Conservation (phyloP, 371 early-diverging fungal species). For the Mortierella sp. region DNA sequence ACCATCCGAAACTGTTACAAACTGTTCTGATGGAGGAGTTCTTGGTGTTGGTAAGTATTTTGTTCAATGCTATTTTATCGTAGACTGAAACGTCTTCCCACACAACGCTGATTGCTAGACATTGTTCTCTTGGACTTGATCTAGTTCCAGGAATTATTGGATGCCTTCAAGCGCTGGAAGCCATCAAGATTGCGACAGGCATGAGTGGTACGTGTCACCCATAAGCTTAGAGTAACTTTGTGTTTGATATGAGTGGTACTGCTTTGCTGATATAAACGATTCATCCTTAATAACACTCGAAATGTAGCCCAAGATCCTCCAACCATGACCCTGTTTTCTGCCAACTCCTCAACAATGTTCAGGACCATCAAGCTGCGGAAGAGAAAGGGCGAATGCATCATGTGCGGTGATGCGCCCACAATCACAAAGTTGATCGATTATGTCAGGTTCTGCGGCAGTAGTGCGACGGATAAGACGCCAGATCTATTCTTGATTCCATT, state of each 20-base stretch:
- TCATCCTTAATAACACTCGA: slow-evolving; percentile 1
- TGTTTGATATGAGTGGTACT: too few relatives aligned
- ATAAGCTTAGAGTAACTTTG: too few relatives aligned
- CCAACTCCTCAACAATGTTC: slow-evolving; percentile 77
- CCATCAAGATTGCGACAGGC: slow-evolving; percentile 84
- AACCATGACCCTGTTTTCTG: slow-evolving; percentile 85
- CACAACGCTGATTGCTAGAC: background rate
- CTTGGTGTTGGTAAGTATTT: slow-evolving; percentile 81
- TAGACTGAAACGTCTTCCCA: background rate
- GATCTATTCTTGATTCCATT: slow-evolving; percentile 34
- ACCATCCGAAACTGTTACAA: slow-evolving; percentile 86
- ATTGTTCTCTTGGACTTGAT: background rate
- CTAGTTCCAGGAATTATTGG: slow-evolving; percentile 96
- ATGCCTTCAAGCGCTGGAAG: slow-evolving; percentile 94
- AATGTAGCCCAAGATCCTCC: slow-evolving; percentile 61
- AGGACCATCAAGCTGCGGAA: slow-evolving; percentile 82
- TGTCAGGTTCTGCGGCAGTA: slow-evolving; percentile 88
- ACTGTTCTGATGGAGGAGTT: slow-evolving; percentile 98
- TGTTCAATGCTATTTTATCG: background rate
- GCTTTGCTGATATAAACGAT: too few relatives aligned
- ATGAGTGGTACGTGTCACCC: slow-evolving; percentile 35
- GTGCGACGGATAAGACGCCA: slow-evolving; percentile 79
- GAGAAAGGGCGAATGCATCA: slow-evolving; percentile 77
- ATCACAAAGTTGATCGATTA: slow-evolving; percentile 87
- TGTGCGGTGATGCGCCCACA: slow-evolving; percentile 89